These are phyloP conservation scores for Penicillium sp. DNA, from an alignment of 2,329 filamentous ascomycete genomes.

Conservation along the genomic window DNA sequence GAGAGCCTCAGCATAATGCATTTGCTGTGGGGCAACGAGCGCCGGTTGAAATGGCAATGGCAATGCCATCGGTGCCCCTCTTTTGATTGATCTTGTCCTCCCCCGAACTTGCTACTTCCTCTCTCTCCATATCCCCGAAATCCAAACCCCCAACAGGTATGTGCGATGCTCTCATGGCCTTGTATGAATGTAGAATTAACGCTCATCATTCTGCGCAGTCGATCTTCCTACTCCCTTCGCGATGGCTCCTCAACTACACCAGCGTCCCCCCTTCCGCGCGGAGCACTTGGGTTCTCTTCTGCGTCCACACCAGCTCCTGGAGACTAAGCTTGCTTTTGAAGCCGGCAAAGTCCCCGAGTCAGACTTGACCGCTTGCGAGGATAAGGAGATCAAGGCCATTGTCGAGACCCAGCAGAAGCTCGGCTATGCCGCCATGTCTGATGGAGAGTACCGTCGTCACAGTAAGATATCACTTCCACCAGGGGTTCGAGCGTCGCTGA, in stretches of 20 bases:
- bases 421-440: conserved; percentile 61
- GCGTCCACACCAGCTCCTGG: conserved; percentile 59
- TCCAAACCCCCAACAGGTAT: neutral
- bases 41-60: conserved; percentile 7
- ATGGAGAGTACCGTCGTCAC: conserved; percentile 62
- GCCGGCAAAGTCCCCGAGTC: conserved; percentile 53
- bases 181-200: neutral
- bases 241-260: conserved; percentile 36
- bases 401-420: conserved; percentile 62
- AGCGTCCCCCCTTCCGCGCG: conserved; percentile 62
- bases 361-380: conserved; percentile 61
- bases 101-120: conserved; percentile 1
- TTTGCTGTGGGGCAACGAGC: conserved; percentile 13
- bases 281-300: conserved; percentile 71
- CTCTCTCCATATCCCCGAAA: neutral
- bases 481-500: neutral
- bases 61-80: conserved; percentile 16
- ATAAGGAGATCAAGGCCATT: conserved; percentile 61
- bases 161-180: neutral
- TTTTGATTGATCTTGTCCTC: conserved; percentile 6
- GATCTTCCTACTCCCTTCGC: conserved; percentile 11
- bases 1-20: conserved; percentile 18
- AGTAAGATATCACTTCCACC: conserved; percentile 28
- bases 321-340: conserved; percentile 55
- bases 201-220: neutral